Base-by-base conservation (phyloP, 306 rosid species). In the Vachellia pachyceras region DNA sequence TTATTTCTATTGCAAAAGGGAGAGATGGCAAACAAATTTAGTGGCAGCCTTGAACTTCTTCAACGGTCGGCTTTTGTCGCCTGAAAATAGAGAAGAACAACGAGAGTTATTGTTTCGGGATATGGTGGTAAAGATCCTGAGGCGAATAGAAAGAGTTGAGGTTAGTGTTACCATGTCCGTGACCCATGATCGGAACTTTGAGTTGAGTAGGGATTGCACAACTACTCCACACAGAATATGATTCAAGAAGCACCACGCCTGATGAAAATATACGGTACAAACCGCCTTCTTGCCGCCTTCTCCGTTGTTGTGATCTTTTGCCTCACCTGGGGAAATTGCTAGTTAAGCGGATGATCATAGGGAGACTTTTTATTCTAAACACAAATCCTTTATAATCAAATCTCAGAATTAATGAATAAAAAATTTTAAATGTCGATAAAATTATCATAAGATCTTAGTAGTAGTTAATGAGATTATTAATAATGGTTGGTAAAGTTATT, bases 1-100 rank as follows among this genome's bases (percentile, higher is more conserved):
- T 36, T 10, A 14, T 39, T 39, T 67, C 3, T 67, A 18, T 60
- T 17, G 9, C 15, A 2, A 6, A 8, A 63, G 10, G 42, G 40
- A 67, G 5, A 63, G 20, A 82, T 71, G 22, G 1, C 86, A 73
- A 45, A 84, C 87, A 42, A 76, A 88, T 92, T 93, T 91, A 58
- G 84, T 64, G 0, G 87, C 71, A 64, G 79, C 84, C 73, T 91
- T 91, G 75, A 33, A 84, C 80, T 84, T 91, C 80, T 93, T 93
- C 83, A 57, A 81, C 17, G 91, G 94, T 64, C 91, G 82, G 66
- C 87, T 86, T 70, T 88, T 89, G 25, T 91, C 97, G 70, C 94
- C 97, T 92, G 89, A 52, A 47, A 82, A 36, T n/a, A 64, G 25
- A 49, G 40, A 79, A 76, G 74, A 45, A 45, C 15, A 45, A 57